Base-by-base conservation (phyloP, 2,329 filamentous ascomycete genomes). In the Ascochyta pisi region DNA sequence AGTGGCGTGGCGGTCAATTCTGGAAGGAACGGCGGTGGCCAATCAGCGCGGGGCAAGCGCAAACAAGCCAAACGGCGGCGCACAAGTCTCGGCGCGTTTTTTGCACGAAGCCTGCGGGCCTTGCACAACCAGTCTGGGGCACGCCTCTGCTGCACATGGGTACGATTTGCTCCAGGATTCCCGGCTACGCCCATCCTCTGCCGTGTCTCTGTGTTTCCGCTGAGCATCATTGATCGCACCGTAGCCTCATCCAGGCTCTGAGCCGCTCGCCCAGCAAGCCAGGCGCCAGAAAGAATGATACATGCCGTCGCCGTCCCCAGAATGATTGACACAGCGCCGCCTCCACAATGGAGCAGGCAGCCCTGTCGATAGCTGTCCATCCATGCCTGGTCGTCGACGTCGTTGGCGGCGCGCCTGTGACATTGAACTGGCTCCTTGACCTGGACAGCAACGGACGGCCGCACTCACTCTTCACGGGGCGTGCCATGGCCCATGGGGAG, bases 161-260 rank as follows among this genome's bases (percentile, higher is more conserved):
- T 62, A 48, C 57, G 64, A 69, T 67, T 58, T 61, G 43, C 59
- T 50, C 70, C 58, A 64, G 68, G 69, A 69, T 72, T 53, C 65
- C 66, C 65, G 62, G 67, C 52, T 59, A 46, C 63, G 58, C 60
- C 64, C 68, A 65, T 68, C 48, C 61, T 37, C 52, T 62, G 58
- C 53, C 58, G 54, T 50, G 41, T 57, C 52, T 51, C 45, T 50
- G 62, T 65, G 57, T 54, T 45, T 55, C 61, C 57, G 58, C 56
- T 49, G 52, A 62, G 53, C 56, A 64, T 58, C 38, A 54, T 38
- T 44, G 54, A 62, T 61, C 46, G 50, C 61, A 56, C 59, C 58
- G 61, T 65, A 59, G 54, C 62, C 57, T 61, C 60, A 58, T 58
- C 49, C 50, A 59, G 58, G 44, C 43, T 41, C 45, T 57, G 50